Conservation (phyloP, 176 grass and related monocot genomes). For the Oryza meyeriana region DNA sequence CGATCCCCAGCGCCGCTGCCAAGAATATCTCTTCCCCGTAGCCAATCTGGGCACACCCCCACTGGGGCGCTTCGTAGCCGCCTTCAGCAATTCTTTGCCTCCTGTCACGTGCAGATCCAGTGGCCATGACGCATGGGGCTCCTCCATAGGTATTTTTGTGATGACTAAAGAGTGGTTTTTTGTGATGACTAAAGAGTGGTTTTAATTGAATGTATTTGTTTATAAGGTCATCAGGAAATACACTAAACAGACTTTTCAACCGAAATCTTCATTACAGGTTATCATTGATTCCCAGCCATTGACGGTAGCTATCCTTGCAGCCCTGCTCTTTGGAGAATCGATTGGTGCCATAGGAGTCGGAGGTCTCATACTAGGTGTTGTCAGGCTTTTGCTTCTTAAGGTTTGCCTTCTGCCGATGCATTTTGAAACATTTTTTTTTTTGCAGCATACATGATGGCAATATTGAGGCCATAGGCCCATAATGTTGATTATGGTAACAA, state of each 20-base stretch:
- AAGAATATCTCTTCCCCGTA: no score
- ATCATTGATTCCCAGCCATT: constrained; percentile 96
- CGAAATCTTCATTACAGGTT: constrained; percentile 58
- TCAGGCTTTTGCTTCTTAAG: constrained; percentile 84
- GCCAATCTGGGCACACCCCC: no score
- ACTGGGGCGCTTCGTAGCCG: no score
- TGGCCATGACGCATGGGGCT: no score
- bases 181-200: background rate
- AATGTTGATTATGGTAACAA: background rate
- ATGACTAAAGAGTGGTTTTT: no score
- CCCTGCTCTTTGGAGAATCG: constrained; percentile 84
- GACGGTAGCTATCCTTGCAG: constrained; percentile 86
- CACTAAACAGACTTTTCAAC: constrained; percentile 66
- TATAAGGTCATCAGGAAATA: constrained; percentile 90
- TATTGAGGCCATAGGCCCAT: background rate
- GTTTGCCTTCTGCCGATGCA: no score
- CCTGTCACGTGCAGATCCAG: no score
- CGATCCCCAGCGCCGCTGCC: no score
- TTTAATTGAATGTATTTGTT: constrained; percentile 5
- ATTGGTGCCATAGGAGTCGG: constrained; percentile 61
- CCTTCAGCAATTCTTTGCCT: no score
- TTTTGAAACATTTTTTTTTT: no score
- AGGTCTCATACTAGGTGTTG: constrained; percentile 69
- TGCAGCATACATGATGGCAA: background rate
- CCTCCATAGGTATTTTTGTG: no score